Base-by-base conservation (phyloP, 805 yeast genomes). In the Zygosaccharomyces siamensis region DNA sequence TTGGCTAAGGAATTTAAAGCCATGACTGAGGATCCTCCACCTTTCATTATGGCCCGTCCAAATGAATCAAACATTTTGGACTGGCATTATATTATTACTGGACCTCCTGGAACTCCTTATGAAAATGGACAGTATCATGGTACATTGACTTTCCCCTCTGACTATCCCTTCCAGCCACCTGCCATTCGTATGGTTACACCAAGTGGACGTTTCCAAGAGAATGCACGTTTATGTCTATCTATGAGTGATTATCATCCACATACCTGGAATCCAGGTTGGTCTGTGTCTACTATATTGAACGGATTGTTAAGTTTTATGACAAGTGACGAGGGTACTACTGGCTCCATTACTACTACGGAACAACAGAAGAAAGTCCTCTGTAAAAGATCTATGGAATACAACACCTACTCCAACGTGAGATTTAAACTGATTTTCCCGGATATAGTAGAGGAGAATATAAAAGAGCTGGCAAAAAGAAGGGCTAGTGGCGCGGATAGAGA, bases 211-310 rank as follows among this genome's bases (percentile, higher is more conserved):
- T 90, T 90, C 64, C 79, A 81, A 50, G 78, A 89, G 48, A 87
- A 87, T 64, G 82, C 89, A 3, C 72, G 96, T 43, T 74, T 90
- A 24, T 90, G 98, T 69, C 72, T 90, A 43, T 82, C 90, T n/a
- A 89, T 90, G 84, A 84, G 95, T 60, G 97, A 90, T 69, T 90
- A 81, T 66, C 98, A 90, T 59, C 97, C 96, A 3, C 93, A 89
- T 65, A 72, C 85, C 1, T 90, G 98, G 98, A 89, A 90, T 66
- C 97, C 98, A 1, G 89, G 95, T 5, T 90, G 97, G 97, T 81
- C 89, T 39, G 97, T 90, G 23, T 74, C 88, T 30, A 89, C 97
- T 0, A 90, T 90, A 18, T 73, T 90, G 57, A 86, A 83, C 8
- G 98, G 97, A 0, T 71, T 90, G 32, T 72, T 90, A 55, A 87